Evolutionary conservation across 345 rosid species (phyloP), one percentile per base, ranked within the genome.

Genomic region (Gossypium mustelinum): DNA sequence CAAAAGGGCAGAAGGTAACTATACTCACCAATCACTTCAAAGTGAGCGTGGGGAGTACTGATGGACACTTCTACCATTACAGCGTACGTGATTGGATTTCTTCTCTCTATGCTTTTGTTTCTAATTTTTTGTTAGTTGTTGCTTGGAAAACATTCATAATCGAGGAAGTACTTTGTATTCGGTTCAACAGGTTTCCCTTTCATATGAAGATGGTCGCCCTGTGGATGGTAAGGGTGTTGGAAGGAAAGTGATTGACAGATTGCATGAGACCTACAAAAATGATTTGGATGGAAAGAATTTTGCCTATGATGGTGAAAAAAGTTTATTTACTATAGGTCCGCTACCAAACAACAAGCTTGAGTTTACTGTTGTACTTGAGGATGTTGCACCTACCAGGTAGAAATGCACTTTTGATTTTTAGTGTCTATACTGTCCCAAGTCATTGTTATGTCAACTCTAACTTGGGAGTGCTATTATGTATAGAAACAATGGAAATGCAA

Each of bases 341-440:
- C 95, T 94, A 44, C 95, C 93, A 2, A 82, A 81, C n/a, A 89
- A 89, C 86, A 89, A 92, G 73, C 84, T 85, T 18, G 93, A 89
- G 78, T 94, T 91, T 73, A 84, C 87, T 43, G 90, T 92, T 61
- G 87, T 94, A 67, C 94, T 94, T 27, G 98, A 91, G 73, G 93
- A 91, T 39, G 47, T 81, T 9, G 0, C 86, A 3, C 86, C 98
- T 44, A 87, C 77, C 83, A 87, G 93, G 98, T 94, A 45, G 12
- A 13, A 39, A 4, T 8, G 17, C 22, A 4, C 27, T 12, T 70
- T 25, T 39, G 10, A 11, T 29, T 71, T 39, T 0, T 18, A 39
- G 2, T 5, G 18, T 57, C 2, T 39, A 11, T 47, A 24, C 17
- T 18, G 34, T 9, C 50, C 4, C 22, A 3, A 67, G 4, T 25